phyloP scores from a whole-genome alignment of 1,139 yeast genomes.

The Petasospora fabianii region DNA sequence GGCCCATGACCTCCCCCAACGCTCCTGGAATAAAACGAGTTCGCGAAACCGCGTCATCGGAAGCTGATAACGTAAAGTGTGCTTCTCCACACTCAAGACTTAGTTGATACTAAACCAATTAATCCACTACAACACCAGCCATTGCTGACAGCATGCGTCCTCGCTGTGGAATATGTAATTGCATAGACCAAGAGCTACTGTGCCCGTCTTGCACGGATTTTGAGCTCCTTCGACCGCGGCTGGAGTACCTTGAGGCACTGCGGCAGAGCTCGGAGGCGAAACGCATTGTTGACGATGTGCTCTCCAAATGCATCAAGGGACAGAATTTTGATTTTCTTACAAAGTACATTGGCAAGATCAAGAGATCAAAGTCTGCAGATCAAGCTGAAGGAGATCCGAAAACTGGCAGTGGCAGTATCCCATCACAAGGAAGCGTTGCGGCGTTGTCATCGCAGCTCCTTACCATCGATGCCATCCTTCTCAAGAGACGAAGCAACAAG shows the following conservation, averaged over 20 bases:
- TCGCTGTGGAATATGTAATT: slow-evolving; percentile 20
- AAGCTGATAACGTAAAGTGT: too few relatives aligned
- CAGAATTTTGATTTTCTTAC: slow-evolving; percentile 14
- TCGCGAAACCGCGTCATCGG: too few relatives aligned
- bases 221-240: slow-evolving; percentile 14
- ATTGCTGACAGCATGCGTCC: too few relatives aligned
- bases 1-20: too few relatives aligned
- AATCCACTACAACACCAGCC: too few relatives aligned
- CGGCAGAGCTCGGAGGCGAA: slow-evolving; percentile 10
- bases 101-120: too few relatives aligned
- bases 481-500: slow-evolving; percentile 12
- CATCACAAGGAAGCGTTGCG: slow-evolving; percentile 11
- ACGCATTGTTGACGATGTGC: slow-evolving; percentile 14
- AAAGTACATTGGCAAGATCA: slow-evolving; percentile 3
- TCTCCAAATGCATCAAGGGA: slow-evolving; percentile 20
- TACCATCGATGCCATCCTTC: slow-evolving; percentile 19
- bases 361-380: neutral
- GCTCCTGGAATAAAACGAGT: too few relatives aligned
- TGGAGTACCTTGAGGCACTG: slow-evolving; percentile 18
- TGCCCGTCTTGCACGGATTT: slow-evolving; percentile 20
- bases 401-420: too few relatives aligned
- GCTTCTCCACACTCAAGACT: too few relatives aligned
- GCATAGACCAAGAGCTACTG: slow-evolving; percentile 4
- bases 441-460: slow-evolving; percentile 22
- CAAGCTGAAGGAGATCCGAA: too few relatives aligned